These are phyloP conservation scores for Candolleomyces aberdarensis DNA, from an alignment of 768 basidiomycete genomes.

Conservation along the genomic window DNA sequence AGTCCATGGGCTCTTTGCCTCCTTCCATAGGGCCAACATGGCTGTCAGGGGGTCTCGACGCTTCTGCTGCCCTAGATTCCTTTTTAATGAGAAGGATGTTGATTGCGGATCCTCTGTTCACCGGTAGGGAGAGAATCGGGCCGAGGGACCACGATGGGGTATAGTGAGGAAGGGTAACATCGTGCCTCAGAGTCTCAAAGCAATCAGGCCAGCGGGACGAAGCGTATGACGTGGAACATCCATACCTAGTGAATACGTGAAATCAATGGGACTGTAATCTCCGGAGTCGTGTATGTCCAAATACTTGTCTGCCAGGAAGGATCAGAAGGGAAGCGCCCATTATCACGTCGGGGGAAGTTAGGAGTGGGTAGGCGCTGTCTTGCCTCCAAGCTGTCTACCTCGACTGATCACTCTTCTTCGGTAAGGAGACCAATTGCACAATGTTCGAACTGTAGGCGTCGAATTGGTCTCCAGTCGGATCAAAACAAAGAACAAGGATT, in stretches of 20 bases:
- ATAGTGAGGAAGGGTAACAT: slow-evolving; percentile 47
- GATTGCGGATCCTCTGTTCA: slow-evolving; percentile 22
- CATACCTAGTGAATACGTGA: slow-evolving; percentile 38
- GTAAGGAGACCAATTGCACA: slow-evolving; percentile 44
- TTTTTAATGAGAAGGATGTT: neutral
- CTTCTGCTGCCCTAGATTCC: no score
- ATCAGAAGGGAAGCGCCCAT: neutral
- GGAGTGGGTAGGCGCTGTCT: neutral
- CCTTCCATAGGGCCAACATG: no score
- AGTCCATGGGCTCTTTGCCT: no score
- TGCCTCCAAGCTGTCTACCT: slow-evolving; percentile 49
- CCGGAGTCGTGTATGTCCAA: slow-evolving; percentile 44
- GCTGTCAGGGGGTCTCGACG: no score
- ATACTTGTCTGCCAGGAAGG: slow-evolving; percentile 39
- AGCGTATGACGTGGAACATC: neutral
- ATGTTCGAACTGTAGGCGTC: slow-evolving; percentile 55
- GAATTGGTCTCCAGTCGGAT: slow-evolving; percentile 54
- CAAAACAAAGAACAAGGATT: slow-evolving; percentile 53
- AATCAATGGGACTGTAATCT: slow-evolving; percentile 32
- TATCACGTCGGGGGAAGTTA: neutral
- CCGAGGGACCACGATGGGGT: slow-evolving; percentile 35
- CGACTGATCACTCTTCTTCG: slow-evolving; percentile 49
- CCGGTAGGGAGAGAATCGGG: slow-evolving; percentile 30
- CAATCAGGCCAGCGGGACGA: neutral
- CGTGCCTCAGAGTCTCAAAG: slow-evolving; percentile 60